Percentiles rank a stretch among this genome's conserved stretches.
These are phyloP conservation scores for Datura wrightii DNA, from an alignment of 257 asterid species.

Conservation along the genomic window DNA sequence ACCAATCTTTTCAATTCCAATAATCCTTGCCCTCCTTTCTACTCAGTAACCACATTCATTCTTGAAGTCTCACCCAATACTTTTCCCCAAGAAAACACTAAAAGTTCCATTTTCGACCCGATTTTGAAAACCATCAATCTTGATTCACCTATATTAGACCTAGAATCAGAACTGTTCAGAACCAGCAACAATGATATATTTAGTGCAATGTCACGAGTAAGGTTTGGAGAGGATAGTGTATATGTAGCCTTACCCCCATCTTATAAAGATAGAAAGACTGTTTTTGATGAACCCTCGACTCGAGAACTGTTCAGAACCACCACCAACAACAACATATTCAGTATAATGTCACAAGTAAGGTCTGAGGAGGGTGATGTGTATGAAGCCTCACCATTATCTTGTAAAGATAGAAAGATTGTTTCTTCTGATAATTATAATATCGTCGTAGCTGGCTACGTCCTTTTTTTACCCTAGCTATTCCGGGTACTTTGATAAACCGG, in stretches of 20 bases:
- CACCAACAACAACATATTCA: too few species aligned
- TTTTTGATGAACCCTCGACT: too few species aligned
- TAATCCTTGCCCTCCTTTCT: constrained; percentile 55
- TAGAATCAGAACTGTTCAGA: not conserved
- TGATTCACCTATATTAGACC: constrained; percentile 16
- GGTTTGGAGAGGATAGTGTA: too few species aligned
- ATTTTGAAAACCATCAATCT: not conserved
- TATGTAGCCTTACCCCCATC: too few species aligned
- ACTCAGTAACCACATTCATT: constrained; percentile 58
- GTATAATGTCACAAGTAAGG: too few species aligned
- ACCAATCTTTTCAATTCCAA: constrained; percentile 61
- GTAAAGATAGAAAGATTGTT: not conserved
- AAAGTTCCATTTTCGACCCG: constrained; percentile 24
- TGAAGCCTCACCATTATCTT: not conserved
- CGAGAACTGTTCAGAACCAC: too few species aligned
- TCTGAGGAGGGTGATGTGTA: too few species aligned
- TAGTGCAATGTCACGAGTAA: not conserved
- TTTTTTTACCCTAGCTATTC: constrained; percentile 34
- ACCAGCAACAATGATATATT: not conserved
- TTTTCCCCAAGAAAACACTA: constrained; percentile 31
- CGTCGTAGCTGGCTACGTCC: constrained; percentile 32
- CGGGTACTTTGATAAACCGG: constrained; percentile 31
- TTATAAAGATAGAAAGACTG: too few species aligned
- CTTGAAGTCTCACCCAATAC: constrained; percentile 59
- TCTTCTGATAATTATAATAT: not conserved